Evolutionary conservation across 176 grass and related monocot genomes (phyloP).

Genomic region (Rhynchospora tenuis): DNA sequence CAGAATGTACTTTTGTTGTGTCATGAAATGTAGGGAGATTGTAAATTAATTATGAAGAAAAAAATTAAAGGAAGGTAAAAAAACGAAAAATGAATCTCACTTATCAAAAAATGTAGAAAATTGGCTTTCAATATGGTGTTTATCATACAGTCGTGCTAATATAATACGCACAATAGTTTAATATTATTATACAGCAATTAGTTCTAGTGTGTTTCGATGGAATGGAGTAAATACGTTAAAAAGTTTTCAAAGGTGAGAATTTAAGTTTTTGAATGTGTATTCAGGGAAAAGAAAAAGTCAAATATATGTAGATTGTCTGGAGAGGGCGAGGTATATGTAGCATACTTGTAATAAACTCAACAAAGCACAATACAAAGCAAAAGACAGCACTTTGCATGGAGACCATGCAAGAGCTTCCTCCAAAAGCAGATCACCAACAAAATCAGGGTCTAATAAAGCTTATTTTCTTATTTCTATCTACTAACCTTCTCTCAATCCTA

Average conservation of each 20-base stretch:
- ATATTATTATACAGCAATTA: too few species aligned
- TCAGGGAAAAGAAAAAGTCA: neutral
- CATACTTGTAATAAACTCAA: neutral
- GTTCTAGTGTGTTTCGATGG: too few species aligned
- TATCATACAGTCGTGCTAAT: neutral
- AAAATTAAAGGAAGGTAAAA: neutral
- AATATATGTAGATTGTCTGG: too few species aligned
- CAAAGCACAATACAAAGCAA: neutral
- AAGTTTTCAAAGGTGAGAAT: neutral
- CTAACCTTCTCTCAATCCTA: slow-evolving; percentile 34
- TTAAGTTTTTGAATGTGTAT: neutral
- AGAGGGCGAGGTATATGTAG: neutral
- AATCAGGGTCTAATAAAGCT: slow-evolving; percentile 1
- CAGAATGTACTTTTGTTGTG: neutral
- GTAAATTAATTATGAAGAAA: neutral
- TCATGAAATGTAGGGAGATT: neutral
- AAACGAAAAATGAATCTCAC: neutral
- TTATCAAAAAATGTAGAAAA: too few species aligned
- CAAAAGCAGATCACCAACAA: neutral
- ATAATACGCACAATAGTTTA: too few species aligned
- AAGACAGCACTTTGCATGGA: neutral
- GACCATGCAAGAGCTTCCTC: neutral
- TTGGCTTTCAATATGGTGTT: neutral
- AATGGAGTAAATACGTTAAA: too few species aligned
- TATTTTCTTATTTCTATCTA: slow-evolving; percentile 29